Base-by-base conservation (phyloP, 257 asterid species). In the Solanum sejunctum region DNA sequence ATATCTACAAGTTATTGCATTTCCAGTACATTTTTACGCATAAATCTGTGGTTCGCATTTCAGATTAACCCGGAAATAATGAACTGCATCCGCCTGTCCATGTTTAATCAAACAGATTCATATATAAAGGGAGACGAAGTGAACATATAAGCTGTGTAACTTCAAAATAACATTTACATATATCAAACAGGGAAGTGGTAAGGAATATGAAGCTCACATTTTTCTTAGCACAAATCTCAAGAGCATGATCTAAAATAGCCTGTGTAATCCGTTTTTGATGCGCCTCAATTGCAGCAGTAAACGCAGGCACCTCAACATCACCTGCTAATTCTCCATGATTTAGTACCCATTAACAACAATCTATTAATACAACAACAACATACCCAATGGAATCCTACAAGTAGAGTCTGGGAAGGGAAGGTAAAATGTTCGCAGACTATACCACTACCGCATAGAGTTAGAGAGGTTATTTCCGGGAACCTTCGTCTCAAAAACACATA, bases 291-390 rank as follows among this genome's bases (percentile, higher is more conserved):
- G 93, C 93, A 12, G 91, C 91, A 4, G 86, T 49, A 84, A 90
- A 89, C 7, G 93, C 93, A 49, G 93, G 93, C 73, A 90, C 93
- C 87, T 90, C 92, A 60, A 89, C 10, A 67, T 86, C 90, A 87
- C 93, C 93, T 90, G 23, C 45, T 17, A 64, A 86, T 49, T 49
- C 45, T 43, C 58, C 20, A 49, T 11, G 17, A 45, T 45, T 12
- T 36, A 66, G 52, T 67, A 61, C 16, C 21, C 3, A 67, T 83
- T 47, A 20, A 17, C 82, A 63, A 79, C 28, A 26, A 52, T 12
- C 36, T 85, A 54, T 12, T 52, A 75, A 49, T 32, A 32, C 36
- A 32, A 32, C 36, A 32, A 32, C 36, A 32, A 32, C 36, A 32
- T 32, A 32, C 3, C 36, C 3, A 2, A 3, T 32, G 36, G 3